phyloP scores from a whole-genome alignment of 129 eudicot genomes.

The Cynara cardunculus region DNA sequence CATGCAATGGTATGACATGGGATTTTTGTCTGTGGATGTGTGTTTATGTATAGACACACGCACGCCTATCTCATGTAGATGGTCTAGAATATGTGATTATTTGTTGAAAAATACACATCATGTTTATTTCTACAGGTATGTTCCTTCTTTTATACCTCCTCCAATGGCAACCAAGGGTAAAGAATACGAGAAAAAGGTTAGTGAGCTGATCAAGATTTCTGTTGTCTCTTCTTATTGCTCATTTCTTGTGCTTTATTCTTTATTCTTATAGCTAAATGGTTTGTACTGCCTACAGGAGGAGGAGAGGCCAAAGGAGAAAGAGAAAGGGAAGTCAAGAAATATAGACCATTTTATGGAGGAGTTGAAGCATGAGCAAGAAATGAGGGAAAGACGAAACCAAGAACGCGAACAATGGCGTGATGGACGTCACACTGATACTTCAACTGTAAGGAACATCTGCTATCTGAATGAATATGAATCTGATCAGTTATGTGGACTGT shows the following conservation, averaged over 20 bases:
- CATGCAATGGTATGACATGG: too few relatives aligned
- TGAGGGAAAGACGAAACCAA: slow-evolving; percentile 93
- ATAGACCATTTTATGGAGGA: slow-evolving; percentile 99
- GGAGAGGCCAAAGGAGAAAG: slow-evolving; percentile 92
- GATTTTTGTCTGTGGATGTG: background rate
- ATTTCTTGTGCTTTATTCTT: background rate
- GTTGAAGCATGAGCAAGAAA: slow-evolving; percentile 89
- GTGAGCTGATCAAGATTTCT: slow-evolving; percentile 14
- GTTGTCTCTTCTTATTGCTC: slow-evolving; percentile 2
- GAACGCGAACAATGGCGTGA: slow-evolving; percentile 88
- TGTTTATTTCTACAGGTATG: slow-evolving; percentile 71
- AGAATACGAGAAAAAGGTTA: slow-evolving; percentile 80
- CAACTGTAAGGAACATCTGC: slow-evolving; percentile 19
- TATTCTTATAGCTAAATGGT: background rate
- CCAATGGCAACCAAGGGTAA: slow-evolving; percentile 90
- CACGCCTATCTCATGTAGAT: background rate
- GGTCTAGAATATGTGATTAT: background rate
- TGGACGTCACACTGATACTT: slow-evolving; percentile 61
- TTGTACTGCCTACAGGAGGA: slow-evolving; percentile 43
- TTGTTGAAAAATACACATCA: slow-evolving; percentile 33
- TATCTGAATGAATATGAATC: background rate
- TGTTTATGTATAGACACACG: background rate
- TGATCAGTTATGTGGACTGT: background rate
- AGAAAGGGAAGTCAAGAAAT: slow-evolving; percentile 82
- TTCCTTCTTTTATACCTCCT: slow-evolving; percentile 96